Evolutionary conservation across 2,329 filamentous ascomycete genomes (phyloP).

Genomic region (Pseudocercospora vitis): DNA sequence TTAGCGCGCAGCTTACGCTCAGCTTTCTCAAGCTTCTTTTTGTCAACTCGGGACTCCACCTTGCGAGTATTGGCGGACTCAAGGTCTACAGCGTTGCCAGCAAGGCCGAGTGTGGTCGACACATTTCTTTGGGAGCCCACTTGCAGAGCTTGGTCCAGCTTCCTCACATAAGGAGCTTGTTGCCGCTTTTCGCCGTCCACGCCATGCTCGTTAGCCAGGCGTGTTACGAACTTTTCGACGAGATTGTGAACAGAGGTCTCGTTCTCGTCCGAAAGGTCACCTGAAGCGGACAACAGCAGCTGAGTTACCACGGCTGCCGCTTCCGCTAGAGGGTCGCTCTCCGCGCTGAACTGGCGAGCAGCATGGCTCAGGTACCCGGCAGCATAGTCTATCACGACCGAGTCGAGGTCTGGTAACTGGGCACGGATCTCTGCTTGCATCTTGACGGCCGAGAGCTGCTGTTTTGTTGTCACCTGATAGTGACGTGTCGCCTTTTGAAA

Average conservation of each 20-base stretch:
- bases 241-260: constrained; percentile 77
- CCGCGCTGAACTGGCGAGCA: constrained; percentile 75
- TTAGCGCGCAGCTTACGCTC: constrained; percentile 97
- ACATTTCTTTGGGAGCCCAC: constrained; percentile 93
- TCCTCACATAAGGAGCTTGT: constrained; percentile 73
- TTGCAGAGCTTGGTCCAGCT: constrained; percentile 91
- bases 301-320: constrained; percentile 83
- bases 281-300: constrained; percentile 88
- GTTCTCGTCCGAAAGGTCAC: constrained; percentile 69
- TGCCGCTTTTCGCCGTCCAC: constrained; percentile 64
- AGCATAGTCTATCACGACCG: constrained; percentile 42
- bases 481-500: constrained; percentile 17
- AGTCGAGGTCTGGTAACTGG: constrained; percentile 39
- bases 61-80: constrained; percentile 91
- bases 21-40: constrained; percentile 98
- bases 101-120: constrained; percentile 88
- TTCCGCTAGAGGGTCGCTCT: constrained; percentile 77
- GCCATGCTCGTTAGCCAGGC: constrained; percentile 72
- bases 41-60: constrained; percentile 95
- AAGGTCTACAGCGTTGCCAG: constrained; percentile 80
- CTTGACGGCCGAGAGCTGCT: constrained; percentile 13
- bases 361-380: constrained; percentile 94
- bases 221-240: constrained; percentile 85
- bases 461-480: constrained; percentile 10
- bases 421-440: constrained; percentile 43